phyloP scores from a whole-genome alignment of 148 eudicot species.

The Mesembryanthemum crystallinum region DNA sequence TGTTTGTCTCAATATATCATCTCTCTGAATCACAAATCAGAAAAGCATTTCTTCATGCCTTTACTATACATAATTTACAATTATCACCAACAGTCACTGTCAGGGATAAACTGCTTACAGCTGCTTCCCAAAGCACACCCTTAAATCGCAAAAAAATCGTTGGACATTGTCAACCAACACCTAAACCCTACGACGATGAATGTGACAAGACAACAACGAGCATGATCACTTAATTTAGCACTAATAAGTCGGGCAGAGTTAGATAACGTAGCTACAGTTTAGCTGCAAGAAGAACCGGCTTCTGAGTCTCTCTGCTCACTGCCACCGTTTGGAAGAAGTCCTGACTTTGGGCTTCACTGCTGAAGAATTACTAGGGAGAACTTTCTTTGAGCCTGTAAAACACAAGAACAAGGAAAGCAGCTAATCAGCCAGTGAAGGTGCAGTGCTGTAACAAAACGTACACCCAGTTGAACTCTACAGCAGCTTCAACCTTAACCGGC shows the following conservation, averaged over 20 bases:
- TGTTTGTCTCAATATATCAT: neutral
- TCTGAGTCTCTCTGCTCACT: constrained; percentile 10
- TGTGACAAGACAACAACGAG: neutral
- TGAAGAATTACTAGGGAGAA: constrained; percentile 22
- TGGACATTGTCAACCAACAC: neutral
- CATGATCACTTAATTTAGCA: neutral
- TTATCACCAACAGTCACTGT: neutral
- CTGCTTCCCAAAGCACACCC: neutral
- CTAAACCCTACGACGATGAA: neutral
- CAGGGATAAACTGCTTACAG: neutral
- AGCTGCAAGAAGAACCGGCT: constrained; percentile 17
- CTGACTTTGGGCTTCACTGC: constrained; percentile 36
- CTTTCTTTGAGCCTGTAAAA: constrained; percentile 35
- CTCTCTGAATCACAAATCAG: neutral
- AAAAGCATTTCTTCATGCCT: constrained; percentile 2
- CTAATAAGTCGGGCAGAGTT: neutral
- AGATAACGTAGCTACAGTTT: neutral
- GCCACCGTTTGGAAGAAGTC: constrained; percentile 35
- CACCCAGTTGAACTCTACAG: too few relatives aligned
- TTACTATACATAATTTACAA: constrained; percentile 13
- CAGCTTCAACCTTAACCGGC: neutral
- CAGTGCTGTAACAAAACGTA: neutral
- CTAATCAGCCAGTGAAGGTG: neutral
- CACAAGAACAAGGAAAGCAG: neutral
- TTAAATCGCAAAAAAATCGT: neutral